Percentiles rank a stretch among this genome's conserved stretches.
phyloP scores from a whole-genome alignment of 495 filamentous ascomycete species.

The Aspergillus sclerotiicarbonarius region DNA sequence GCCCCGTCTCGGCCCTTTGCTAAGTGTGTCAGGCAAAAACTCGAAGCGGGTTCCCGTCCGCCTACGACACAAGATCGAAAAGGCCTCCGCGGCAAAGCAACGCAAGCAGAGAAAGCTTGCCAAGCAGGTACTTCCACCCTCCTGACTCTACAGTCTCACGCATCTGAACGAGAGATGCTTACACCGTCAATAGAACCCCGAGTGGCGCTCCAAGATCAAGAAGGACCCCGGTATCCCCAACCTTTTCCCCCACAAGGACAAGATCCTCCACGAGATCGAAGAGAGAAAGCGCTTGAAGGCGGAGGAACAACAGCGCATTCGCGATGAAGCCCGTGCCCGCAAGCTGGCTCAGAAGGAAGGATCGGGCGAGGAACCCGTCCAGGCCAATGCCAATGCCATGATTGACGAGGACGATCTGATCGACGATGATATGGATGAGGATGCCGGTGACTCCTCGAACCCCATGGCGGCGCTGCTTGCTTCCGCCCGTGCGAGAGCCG shows the following conservation, averaged over 20 bases:
- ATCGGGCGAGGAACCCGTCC: constrained; percentile 37
- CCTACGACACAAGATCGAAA: constrained; percentile 92
- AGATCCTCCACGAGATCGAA: constrained; percentile 90
- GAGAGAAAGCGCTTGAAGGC: constrained; percentile 74
- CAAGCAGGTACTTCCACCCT: constrained; percentile 59
- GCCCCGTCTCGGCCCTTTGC: neutral
- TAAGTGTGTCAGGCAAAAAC: constrained; percentile 66
- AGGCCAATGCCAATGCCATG: constrained; percentile 39
- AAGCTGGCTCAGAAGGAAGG: constrained; percentile 45
- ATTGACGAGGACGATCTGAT: constrained; percentile 48
- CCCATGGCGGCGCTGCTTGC: constrained; percentile 93
- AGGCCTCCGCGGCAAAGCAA: constrained; percentile 86
- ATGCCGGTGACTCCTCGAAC: constrained; percentile 66
- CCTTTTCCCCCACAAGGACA: constrained; percentile 96
- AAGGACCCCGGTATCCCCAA: constrained; percentile 98
- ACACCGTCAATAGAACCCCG: constrained; percentile 64
- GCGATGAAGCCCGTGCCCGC: constrained; percentile 68
- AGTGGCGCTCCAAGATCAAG: constrained; percentile 90
- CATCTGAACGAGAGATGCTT: constrained; percentile 2
- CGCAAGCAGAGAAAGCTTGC: constrained; percentile 82
- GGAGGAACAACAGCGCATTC: constrained; percentile 68
- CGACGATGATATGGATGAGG: constrained; percentile 53
- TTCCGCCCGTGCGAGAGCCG: constrained; percentile 82
- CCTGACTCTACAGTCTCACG: neutral
- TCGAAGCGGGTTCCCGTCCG: constrained; percentile 90